Evolutionary conservation across 2,329 filamentous ascomycete genomes (phyloP).

Genomic region (Dothidotthia symphoricarpi): DNA sequence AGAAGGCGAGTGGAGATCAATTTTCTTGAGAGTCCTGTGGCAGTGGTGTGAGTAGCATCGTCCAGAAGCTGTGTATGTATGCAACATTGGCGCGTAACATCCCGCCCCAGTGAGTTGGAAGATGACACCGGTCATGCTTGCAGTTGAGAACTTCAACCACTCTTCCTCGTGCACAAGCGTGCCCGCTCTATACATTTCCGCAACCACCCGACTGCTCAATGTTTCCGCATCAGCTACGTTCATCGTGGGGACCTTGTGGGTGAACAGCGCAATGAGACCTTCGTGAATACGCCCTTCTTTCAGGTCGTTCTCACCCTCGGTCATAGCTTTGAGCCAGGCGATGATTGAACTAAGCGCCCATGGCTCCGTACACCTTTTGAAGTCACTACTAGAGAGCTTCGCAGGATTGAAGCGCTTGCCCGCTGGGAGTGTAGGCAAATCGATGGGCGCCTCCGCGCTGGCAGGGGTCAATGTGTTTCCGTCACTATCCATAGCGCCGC

Average conservation of each 20-base stretch:
- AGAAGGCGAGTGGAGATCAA: constrained; percentile 76
- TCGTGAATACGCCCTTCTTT: constrained; percentile 83
- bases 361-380: constrained; percentile 80
- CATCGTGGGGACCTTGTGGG: constrained; percentile 94
- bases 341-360: constrained; percentile 92
- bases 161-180: constrained; percentile 87
- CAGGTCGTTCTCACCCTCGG: constrained; percentile 85
- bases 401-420: constrained; percentile 80
- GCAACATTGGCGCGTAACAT: constrained; percentile 84
- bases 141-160: constrained; percentile 90
- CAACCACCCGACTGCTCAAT: constrained; percentile 72
- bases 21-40: constrained; percentile 89
- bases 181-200: constrained; percentile 74
- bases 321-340: constrained; percentile 82
- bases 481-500: constrained; percentile 39
- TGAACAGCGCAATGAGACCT: constrained; percentile 84
- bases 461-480: constrained; percentile 58
- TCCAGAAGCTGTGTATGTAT: constrained; percentile 64
- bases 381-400: constrained; percentile 77
- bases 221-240: constrained; percentile 95
- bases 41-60: constrained; percentile 94
- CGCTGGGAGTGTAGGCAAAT: constrained; percentile 78
- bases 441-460: constrained; percentile 59
- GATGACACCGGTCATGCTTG: constrained; percentile 80
- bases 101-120: constrained; percentile 90